Base-by-base conservation (phyloP, 176 grass and related monocot genomes). In the Ananas comosus region DNA sequence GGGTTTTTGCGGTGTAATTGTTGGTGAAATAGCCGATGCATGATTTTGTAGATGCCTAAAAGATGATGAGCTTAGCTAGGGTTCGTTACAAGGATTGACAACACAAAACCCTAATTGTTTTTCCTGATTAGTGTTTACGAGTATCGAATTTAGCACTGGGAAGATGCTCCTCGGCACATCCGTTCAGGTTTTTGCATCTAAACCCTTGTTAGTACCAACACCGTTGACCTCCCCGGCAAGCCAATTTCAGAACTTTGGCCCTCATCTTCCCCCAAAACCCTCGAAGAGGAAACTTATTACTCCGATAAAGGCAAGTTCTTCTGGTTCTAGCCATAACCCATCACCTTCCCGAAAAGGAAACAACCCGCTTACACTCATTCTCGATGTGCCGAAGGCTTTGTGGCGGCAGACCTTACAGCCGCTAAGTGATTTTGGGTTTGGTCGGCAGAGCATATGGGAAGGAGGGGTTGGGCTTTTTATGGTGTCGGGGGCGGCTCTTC, bases 381-480 rank as follows among this genome's bases (percentile, higher is more conserved):
- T 76, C 12, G 79, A 88, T 11, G 71, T 59, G 19, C 86, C 86
- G 23, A 73, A 67, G 27, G 50, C 82, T 22, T 47, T 99, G 18
- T 89, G 89, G 87, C 78, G 66, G 64, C 82, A 75, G 74, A 94
- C 95, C 27, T 64, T 99, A 48, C 86, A 88, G 52, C 95, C 90
- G 12, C 82, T 94, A 0, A 80, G 94, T 4, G 95, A 99, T 64
- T 94, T 80, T 50, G 95, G 95, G 16, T 99, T 94, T 51, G 95
- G 95, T 51, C 76, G 52, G n/a, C 79, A 80, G 72, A 93, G 90
- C 78, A 83, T 99, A 67, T 99, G 90, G 95, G 95, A 99, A 74
- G 95, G 95, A 66, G 95, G 95, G 33, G 90, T 99, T 33, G 95
- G 94, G 66, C 77, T 99, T 68, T 93, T 99, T 85, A 88, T 99